A percentile compares a stretch with the other conserved stretches of the same genome.
Conservation (phyloP, 2,329 filamentous ascomycete genomes). For the Ceratocystis variospora region DNA sequence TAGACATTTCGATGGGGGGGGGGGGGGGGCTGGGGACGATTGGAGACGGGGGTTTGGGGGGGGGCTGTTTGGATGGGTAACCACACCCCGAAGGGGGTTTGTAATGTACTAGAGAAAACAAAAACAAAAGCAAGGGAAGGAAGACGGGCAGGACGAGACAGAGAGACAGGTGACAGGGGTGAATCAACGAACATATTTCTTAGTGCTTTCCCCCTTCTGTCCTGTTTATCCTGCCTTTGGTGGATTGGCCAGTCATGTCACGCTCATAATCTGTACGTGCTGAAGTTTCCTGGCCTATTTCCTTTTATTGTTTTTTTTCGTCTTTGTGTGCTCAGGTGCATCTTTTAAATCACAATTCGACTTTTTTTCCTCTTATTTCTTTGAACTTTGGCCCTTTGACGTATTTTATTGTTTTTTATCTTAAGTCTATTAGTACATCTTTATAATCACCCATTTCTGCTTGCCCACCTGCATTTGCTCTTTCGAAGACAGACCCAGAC, state of each 20-base stretch:
- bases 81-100: background rate
- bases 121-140: slow-evolving; percentile 3
- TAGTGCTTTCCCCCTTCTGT: slow-evolving; percentile 1
- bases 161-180: background rate
- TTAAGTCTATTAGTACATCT: background rate
- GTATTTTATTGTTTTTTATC: background rate
- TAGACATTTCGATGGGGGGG: background rate
- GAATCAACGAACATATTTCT: background rate
- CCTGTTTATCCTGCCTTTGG: background rate
- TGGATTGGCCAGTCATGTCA: slow-evolving; percentile 4
- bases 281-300: background rate
- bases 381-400: background rate
- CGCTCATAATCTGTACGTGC: background rate
- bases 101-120: background rate
- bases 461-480: background rate
- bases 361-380: background rate
- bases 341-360: background rate
- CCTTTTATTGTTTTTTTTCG: slow-evolving; percentile 1
- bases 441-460: background rate
- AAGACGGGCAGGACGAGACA: background rate
- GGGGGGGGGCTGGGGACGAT: background rate
- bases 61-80: background rate
- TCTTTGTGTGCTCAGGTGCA: background rate
- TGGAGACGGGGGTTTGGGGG: background rate
- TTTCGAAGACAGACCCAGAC: too few relatives aligned